phyloP scores from a whole-genome alignment of 768 basidiomycete genomes.

The Crassisporium funariophilum region DNA sequence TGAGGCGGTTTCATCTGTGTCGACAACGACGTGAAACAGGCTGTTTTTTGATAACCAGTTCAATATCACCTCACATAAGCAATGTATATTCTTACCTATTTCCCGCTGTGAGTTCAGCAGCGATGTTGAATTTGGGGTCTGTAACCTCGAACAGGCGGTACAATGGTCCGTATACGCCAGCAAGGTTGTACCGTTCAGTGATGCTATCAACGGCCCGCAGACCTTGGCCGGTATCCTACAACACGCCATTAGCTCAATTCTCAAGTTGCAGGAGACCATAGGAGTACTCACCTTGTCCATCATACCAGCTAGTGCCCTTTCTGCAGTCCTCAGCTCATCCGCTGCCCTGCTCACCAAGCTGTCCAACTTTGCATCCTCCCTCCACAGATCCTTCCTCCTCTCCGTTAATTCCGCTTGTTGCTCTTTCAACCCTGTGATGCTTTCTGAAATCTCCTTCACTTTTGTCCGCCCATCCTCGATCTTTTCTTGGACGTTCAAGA shows the following conservation, averaged over 20 bases:
- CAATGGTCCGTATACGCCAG: slow-evolving; percentile 91
- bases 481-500: slow-evolving; percentile 55
- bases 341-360: slow-evolving; percentile 74
- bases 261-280: neutral
- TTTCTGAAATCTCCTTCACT: slow-evolving; percentile 60
- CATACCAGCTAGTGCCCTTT: slow-evolving; percentile 80
- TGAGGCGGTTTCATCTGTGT: slow-evolving; percentile 92
- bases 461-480: slow-evolving; percentile 66
- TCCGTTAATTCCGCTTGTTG: slow-evolving; percentile 72
- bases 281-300: slow-evolving; percentile 83
- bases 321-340: slow-evolving; percentile 80
- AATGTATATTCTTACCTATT: slow-evolving; percentile 77
- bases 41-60: slow-evolving; percentile 40
- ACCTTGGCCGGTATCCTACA: slow-evolving; percentile 87
- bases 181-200: slow-evolving; percentile 68
- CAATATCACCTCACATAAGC: neutral
- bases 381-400: slow-evolving; percentile 89
- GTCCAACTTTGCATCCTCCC: slow-evolving; percentile 89
- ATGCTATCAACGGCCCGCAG: slow-evolving; percentile 86
- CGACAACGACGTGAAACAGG: slow-evolving; percentile 96
- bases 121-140: slow-evolving; percentile 86
- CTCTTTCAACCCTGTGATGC: slow-evolving; percentile 62
- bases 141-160: slow-evolving; percentile 92
- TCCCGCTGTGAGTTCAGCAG: slow-evolving; percentile 93
- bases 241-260: neutral